phyloP scores from a whole-genome alignment of 1,139 yeast species.

The Scheffersomyces titani region DNA sequence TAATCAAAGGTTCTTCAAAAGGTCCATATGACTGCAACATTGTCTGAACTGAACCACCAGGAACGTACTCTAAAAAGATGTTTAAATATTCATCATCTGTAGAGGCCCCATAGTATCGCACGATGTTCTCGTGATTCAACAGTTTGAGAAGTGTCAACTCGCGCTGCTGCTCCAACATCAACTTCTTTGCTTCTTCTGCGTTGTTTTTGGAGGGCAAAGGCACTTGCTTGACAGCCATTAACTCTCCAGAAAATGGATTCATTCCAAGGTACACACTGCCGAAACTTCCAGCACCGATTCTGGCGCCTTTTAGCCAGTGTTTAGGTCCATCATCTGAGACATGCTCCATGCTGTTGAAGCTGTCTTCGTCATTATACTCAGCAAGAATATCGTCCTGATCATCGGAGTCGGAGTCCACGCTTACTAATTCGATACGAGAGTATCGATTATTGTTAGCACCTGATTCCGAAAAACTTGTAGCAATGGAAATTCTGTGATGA shows the following conservation, averaged over 20 bases:
- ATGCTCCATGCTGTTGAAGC: conserved; percentile 15
- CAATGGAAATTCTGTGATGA: conserved; percentile 33
- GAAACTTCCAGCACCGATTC: conserved; percentile 93
- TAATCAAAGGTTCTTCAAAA: conserved; percentile 84
- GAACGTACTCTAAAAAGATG: conserved; percentile 90
- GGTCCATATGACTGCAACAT: conserved; percentile 87
- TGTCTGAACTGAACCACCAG: conserved; percentile 93
- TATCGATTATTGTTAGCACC: conserved; percentile 34
- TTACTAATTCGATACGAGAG: conserved; percentile 52
- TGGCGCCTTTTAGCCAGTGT: conserved; percentile 90
- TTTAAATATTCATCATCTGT: conserved; percentile 70
- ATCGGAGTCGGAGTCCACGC: conserved; percentile 43
- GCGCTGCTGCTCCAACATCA: conserved; percentile 82
- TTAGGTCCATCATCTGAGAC: conserved; percentile 51
- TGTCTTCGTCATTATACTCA: conserved; percentile 26
- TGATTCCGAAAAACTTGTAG: conserved; percentile 31
- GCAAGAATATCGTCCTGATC: conserved; percentile 38
- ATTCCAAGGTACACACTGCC: conserved; percentile 92
- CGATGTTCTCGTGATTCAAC: conserved; percentile 88
- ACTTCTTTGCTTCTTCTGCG: conserved; percentile 47
- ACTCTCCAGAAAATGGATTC: conserved; percentile 89
- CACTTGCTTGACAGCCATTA: conserved; percentile 97
- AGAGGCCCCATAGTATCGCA: conserved; percentile 84
- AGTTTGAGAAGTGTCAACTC: conserved; percentile 81
- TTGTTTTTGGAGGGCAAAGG: conserved; percentile 55